phyloP scores from a whole-genome alignment of 805 yeast species.

The Candida tallmaniae region DNA sequence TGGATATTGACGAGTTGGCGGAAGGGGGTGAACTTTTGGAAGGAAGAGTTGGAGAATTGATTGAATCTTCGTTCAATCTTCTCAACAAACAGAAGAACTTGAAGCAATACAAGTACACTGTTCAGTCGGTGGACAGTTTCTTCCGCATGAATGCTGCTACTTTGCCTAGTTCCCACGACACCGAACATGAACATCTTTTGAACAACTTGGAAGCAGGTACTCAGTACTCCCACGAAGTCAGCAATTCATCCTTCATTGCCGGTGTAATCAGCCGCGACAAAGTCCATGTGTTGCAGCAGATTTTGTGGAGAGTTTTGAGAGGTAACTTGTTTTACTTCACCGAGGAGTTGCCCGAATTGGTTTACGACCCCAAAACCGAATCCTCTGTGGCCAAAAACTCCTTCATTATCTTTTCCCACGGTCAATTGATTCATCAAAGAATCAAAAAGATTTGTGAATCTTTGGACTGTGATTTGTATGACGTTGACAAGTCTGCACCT shows the following conservation, averaged over 20 bases:
- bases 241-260: conserved; percentile 48
- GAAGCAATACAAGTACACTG: conserved; percentile 60
- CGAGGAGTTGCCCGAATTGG: conserved; percentile 63
- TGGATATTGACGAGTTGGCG: conserved; percentile 68
- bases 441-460: conserved; percentile 85
- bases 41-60: conserved; percentile 66
- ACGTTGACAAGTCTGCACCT: conserved; percentile 42
- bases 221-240: conserved; percentile 19
- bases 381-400: conserved; percentile 66
- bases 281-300: conserved; percentile 67
- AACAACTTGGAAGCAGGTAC: conserved; percentile 18
- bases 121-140: conserved; percentile 33
- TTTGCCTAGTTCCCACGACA: conserved; percentile 13
- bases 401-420: conserved; percentile 90
- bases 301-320: conserved; percentile 87
- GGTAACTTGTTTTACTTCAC: conserved; percentile 84
- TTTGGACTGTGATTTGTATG: conserved; percentile 74
- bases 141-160: conserved; percentile 28
- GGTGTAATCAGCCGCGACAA: conserved; percentile 80
- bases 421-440: conserved; percentile 64
- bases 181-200: conserved; percentile 35
- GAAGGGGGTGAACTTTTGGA: conserved; percentile 65
- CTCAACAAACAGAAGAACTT: conserved; percentile 59
- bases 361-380: conserved; percentile 58
- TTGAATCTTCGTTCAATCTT: conserved; percentile 62